Evolutionary conservation across 2,329 filamentous ascomycete genomes (phyloP), one percentile per base, ranked within the genome.

Genomic region (Harringtonia aguacate): DNA sequence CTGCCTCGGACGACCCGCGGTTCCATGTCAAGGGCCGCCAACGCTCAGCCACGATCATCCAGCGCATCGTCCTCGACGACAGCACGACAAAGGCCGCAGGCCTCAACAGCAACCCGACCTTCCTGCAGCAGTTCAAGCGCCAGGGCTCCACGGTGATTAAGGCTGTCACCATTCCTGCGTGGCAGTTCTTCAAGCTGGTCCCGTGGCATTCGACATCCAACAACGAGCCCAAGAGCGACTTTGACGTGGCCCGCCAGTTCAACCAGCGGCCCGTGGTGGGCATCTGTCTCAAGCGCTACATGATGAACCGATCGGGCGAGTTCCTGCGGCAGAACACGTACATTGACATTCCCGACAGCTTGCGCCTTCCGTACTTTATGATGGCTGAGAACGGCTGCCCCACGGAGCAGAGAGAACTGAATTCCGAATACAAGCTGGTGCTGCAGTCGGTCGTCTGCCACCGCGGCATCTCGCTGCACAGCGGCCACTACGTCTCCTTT

Each of bases 161-260:
- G 57, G 89, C 94, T 55, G 84, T 97, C 14, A 81, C 90, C 46
- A 95, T 97, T 68, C 90, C 90, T 31, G 92, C 92, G 2, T 97
- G 89, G 88, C 90, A 95, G 56, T 95, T 97, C 57, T 97, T 95
- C 64, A 87, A 85, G 56, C 68, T 97, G 22, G 87, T 95, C 54
- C 89, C 89, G 24, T 95, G 89, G 89, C 88, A 94, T 58, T 87
- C 86, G 2, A 58, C 72, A 4, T 62, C 66, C 5, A 68, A 69
- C 47, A 64, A 59, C 38, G 70, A 75, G 43, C 75, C 75, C 5
- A 61, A 63, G 43, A 77, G 73, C 48, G 85, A 95, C 57, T 74
- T 79, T 3, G 87, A 95, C 55, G 84, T 95, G 10, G 87, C 85
- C n/a, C 77, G 80, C 42, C 89, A 95, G 57, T 94, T 97, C 56